Evolutionary conservation across 345 rosid species (phyloP).

Genomic region (Erysimum cheiranthoides): DNA sequence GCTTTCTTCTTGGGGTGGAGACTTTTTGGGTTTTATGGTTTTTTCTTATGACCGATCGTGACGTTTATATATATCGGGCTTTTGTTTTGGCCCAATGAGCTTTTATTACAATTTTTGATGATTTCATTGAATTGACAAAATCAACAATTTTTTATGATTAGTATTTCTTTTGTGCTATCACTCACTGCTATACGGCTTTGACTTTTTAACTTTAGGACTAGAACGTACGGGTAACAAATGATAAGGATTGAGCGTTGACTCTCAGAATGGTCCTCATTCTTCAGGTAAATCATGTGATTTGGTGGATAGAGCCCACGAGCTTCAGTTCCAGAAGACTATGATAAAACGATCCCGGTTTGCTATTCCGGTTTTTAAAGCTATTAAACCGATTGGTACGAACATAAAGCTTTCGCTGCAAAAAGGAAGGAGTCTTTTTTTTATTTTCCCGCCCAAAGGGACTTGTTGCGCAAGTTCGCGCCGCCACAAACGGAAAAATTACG

Average conservation of each 20-base stretch:
- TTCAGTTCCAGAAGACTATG: neutral
- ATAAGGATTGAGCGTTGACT: neutral
- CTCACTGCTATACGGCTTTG: neutral
- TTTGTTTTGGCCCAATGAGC: neutral
- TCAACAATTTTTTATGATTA: neutral
- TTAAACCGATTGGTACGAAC: constrained; percentile 14
- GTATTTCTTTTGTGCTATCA: neutral
- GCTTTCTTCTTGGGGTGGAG: neutral
- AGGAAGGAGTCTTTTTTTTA: neutral
- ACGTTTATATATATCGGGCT: neutral
- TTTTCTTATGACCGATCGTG: neutral
- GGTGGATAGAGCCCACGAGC: neutral
- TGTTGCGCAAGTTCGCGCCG: constrained; percentile 47
- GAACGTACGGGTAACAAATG: neutral
- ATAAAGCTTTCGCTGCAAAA: constrained; percentile 23
- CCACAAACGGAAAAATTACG: constrained; percentile 16
- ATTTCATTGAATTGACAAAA: neutral
- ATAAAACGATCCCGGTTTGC: neutral
- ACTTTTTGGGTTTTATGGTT: neutral
- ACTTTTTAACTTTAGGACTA: neutral
- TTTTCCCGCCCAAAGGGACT: constrained; percentile 46
- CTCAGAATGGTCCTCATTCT: neutral
- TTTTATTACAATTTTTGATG: neutral
- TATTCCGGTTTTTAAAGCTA: neutral
- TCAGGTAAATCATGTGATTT: neutral